phyloP scores from a whole-genome alignment of 495 filamentous ascomycete genomes.

The Ascodesmis nigricans region DNA sequence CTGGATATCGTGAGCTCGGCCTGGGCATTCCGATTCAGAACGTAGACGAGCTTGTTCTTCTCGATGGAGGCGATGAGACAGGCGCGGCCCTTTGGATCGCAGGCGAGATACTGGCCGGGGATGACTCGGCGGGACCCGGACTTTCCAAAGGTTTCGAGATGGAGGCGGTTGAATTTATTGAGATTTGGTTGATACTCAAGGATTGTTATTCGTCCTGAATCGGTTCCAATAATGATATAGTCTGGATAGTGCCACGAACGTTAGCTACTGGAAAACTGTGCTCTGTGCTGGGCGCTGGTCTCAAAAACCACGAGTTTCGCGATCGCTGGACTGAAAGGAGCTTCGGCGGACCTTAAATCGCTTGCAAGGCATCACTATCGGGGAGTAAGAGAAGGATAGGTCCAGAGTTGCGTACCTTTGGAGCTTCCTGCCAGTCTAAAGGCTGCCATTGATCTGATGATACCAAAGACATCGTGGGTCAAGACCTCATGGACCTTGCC shows the following conservation, averaged over 20 bases:
- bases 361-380: slow-evolving; percentile 61
- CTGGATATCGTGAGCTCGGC: slow-evolving; percentile 91
- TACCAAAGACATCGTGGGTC: slow-evolving; percentile 86
- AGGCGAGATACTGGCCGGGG: slow-evolving; percentile 83
- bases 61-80: slow-evolving; percentile 84
- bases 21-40: slow-evolving; percentile 85
- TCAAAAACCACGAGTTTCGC: too few species aligned
- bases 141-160: slow-evolving; percentile 94
- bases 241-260: slow-evolving; percentile 41
- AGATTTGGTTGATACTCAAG: slow-evolving; percentile 75
- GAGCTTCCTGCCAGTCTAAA: slow-evolving; percentile 82
- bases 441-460: slow-evolving; percentile 65
- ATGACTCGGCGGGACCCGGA: slow-evolving; percentile 86
- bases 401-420: slow-evolving; percentile 57
- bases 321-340: too few species aligned
- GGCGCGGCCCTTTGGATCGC: slow-evolving; percentile 85
- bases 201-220: slow-evolving; percentile 85
- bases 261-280: too few species aligned
- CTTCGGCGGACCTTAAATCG: slow-evolving; percentile 21
- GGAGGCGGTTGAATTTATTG: slow-evolving; percentile 72
- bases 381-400: slow-evolving; percentile 14
- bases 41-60: slow-evolving; percentile 99
- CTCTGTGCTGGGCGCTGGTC: too few species aligned
- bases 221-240: slow-evolving; percentile 85
- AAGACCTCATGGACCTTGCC: slow-evolving; percentile 68